Conservation (phyloP, 2,329 filamentous ascomycete species). For the Paecilomyces variotii region DNA sequence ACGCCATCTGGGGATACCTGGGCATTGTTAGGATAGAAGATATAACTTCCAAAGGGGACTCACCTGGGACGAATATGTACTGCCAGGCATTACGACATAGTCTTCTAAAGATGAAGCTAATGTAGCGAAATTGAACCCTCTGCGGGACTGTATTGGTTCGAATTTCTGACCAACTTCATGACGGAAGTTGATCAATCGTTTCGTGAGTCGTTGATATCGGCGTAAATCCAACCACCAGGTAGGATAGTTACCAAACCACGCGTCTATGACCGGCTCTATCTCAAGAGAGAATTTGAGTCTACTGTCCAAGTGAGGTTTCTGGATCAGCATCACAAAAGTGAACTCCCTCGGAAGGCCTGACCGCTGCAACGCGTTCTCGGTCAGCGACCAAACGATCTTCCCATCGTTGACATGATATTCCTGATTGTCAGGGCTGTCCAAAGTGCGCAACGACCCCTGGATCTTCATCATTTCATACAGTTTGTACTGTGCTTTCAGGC, state of each 20-base stretch:
- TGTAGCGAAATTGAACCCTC: slow-evolving; percentile 41
- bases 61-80: slow-evolving; percentile 26
- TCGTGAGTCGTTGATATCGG: slow-evolving; percentile 30
- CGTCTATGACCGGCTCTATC: slow-evolving; percentile 35
- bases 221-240: slow-evolving; percentile 30
- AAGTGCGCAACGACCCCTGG: slow-evolving; percentile 39
- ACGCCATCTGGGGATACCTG: slow-evolving; percentile 13
- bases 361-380: slow-evolving; percentile 42
- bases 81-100: slow-evolving; percentile 40
- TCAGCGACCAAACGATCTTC: slow-evolving; percentile 43
- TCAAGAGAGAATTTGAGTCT: slow-evolving; percentile 33
- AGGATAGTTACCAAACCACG: slow-evolving; percentile 36
- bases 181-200: slow-evolving; percentile 32
- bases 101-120: slow-evolving; percentile 35
- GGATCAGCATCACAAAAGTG: slow-evolving; percentile 43
- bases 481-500: slow-evolving; percentile 34
- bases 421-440: slow-evolving; percentile 25
- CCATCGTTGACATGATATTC: slow-evolving; percentile 36
- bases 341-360: slow-evolving; percentile 45
- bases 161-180: slow-evolving; percentile 39
- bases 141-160: slow-evolving; percentile 22
- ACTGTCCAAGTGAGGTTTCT: slow-evolving; percentile 35
- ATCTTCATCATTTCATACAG: slow-evolving; percentile 45
- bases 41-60: neutral
- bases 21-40: neutral